Conservation (phyloP, 345 rosid species). For the Eucalyptus cladocalyx region DNA sequence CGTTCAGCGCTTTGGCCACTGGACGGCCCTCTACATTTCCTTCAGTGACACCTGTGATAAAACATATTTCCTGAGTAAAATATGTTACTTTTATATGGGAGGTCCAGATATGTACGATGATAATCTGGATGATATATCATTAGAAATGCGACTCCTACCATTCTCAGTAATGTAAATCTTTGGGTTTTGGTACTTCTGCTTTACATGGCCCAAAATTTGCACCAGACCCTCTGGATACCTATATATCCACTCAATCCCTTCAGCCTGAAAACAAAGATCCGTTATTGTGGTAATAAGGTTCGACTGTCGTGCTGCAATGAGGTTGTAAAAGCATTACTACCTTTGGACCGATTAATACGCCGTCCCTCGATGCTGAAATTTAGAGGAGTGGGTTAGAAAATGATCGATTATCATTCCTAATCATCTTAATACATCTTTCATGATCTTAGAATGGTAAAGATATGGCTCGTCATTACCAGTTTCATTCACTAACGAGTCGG, state of each 20-base stretch:
- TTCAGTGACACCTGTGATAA: conserved; percentile 2
- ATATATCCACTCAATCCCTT: conserved; percentile 5
- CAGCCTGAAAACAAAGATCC: conserved; percentile 2
- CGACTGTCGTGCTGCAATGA: background rate
- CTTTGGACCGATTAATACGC: conserved; percentile 17
- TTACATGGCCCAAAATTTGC: too few relatives aligned
- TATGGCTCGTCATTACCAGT: background rate
- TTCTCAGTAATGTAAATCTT: too few relatives aligned
- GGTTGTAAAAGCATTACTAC: background rate
- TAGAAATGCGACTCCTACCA: too few relatives aligned
- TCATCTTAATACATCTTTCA: background rate
- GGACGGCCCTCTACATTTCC: background rate
- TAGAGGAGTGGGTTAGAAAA: background rate
- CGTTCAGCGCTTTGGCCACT: background rate
- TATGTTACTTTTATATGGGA: background rate
- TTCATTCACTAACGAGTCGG: background rate
- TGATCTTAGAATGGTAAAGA: background rate
- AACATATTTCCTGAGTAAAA: background rate
- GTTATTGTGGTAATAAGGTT: background rate
- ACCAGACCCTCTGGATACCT: too few relatives aligned
- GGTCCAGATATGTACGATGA: too few relatives aligned
- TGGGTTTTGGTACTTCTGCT: too few relatives aligned
- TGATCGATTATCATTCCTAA: background rate
- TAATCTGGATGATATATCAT: too few relatives aligned
- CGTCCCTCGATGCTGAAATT: conserved; percentile 4